Evolutionary conservation across 2,329 filamentous ascomycete genomes (phyloP).

Genomic region (Hymenoscyphus infarciens): DNA sequence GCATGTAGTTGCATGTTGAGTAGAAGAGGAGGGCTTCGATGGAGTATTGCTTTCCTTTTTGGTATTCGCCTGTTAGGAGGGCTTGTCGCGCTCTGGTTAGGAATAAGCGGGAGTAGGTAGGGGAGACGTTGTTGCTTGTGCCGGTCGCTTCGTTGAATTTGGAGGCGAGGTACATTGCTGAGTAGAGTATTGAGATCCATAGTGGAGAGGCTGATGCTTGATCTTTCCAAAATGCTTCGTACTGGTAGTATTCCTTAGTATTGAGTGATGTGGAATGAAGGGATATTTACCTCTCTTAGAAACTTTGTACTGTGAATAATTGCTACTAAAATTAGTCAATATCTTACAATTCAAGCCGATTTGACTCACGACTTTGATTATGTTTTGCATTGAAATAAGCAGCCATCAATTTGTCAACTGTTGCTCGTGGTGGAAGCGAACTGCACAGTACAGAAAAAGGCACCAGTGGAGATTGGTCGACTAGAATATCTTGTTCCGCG

Average conservation of each 20-base stretch:
- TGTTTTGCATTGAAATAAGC: slow-evolving; percentile 50
- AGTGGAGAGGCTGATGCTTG: slow-evolving; percentile 14
- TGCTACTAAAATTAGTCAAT: slow-evolving; percentile 38
- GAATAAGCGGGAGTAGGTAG: slow-evolving; percentile 40
- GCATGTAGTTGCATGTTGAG: slow-evolving; percentile 48
- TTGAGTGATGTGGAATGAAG: background rate
- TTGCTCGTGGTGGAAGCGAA: slow-evolving; percentile 43
- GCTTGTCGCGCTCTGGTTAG: slow-evolving; percentile 48
- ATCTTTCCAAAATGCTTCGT: slow-evolving; percentile 8
- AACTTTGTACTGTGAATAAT: slow-evolving; percentile 48
- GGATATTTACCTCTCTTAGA: slow-evolving; percentile 36
- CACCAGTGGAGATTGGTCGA: slow-evolving; percentile 5
- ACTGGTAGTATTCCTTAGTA: background rate
- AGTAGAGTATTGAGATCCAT: slow-evolving; percentile 20
- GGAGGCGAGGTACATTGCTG: slow-evolving; percentile 12
- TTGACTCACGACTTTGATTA: slow-evolving; percentile 31
- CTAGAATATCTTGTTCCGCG: slow-evolving; percentile 6
- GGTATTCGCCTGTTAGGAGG: slow-evolving; percentile 47
- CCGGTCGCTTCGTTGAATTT: slow-evolving; percentile 2
- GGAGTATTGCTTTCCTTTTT: slow-evolving; percentile 44
- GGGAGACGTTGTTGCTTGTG: slow-evolving; percentile 19
- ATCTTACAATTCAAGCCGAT: background rate
- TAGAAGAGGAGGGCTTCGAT: slow-evolving; percentile 50
- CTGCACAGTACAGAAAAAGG: slow-evolving; percentile 41
- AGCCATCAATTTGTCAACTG: slow-evolving; percentile 48